Evolutionary conservation across 1,284 basidiomycete species (phyloP).

Genomic region (Cerrena zonata): DNA sequence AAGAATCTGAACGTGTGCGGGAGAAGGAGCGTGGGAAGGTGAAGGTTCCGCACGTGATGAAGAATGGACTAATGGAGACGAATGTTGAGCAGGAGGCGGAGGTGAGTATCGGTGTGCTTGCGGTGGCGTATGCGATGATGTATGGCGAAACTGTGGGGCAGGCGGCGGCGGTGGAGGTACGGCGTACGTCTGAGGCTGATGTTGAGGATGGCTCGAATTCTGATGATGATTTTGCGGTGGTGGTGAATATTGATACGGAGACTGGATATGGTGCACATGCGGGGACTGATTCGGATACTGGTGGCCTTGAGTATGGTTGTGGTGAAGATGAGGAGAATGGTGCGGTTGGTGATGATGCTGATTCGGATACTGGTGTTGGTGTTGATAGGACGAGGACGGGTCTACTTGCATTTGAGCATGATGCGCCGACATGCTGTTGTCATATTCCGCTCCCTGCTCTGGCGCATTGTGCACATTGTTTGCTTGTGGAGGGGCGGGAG

Average conservation of each 20-base stretch:
- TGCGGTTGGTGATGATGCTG: not conserved
- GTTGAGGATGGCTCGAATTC: not conserved
- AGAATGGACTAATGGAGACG: too few relatives aligned
- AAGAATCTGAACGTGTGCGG: not conserved
- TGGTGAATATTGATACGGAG: not conserved
- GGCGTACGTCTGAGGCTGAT: not conserved
- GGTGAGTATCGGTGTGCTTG: conserved; percentile 1
- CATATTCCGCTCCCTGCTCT: not conserved
- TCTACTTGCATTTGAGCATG: not conserved
- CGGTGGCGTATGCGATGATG: not conserved
- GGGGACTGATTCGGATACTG: too few relatives aligned
- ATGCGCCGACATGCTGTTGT: not conserved
- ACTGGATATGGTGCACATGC: too few relatives aligned
- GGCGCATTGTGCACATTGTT: conserved; percentile 1
- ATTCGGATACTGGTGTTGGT: not conserved
- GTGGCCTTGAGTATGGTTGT: too few relatives aligned
- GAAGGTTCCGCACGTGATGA: too few relatives aligned
- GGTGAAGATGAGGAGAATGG: too few relatives aligned
- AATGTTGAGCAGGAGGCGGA: not conserved
- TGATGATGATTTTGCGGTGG: conserved; percentile 6
- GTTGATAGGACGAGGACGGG: too few relatives aligned
- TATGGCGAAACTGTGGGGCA: not conserved
- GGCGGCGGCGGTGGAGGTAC: not conserved
- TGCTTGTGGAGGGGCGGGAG: conserved; percentile 24
- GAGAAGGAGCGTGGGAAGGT: not conserved